Conservation (phyloP, 106 monocot species). For the Gastrodia elata region DNA sequence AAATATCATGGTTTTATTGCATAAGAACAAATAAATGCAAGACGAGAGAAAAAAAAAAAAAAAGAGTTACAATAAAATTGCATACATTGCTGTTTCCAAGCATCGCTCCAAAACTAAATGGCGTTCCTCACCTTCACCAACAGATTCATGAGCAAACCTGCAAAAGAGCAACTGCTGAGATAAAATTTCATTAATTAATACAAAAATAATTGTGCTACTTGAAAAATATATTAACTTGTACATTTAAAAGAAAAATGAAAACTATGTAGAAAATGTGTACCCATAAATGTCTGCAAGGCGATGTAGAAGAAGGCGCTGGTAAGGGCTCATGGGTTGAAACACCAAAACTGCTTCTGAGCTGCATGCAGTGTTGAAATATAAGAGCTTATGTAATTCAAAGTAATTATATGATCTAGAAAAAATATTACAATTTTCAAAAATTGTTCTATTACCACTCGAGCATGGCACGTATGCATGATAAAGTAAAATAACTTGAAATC, state of each 20-base stretch:
- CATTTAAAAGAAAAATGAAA: not conserved
- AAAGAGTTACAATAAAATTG: conserved; percentile 9
- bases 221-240: not conserved
- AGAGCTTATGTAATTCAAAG: not conserved
- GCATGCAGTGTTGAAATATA: conserved; percentile 5
- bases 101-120: conserved; percentile 75
- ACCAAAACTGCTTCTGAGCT: conserved; percentile 51
- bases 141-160: conserved; percentile 91
- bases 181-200: not conserved
- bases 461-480: not conserved
- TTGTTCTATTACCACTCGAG: not conserved
- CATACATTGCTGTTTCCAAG: conserved; percentile 78
- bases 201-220: not conserved
- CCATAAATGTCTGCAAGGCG: conserved; percentile 93
- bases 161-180: not conserved
- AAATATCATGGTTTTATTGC: not conserved
- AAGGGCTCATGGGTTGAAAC: conserved; percentile 71
- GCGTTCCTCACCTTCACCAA: conserved; percentile 87
- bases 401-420: not conserved
- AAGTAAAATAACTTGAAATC: not conserved
- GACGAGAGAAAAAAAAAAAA: not conserved
- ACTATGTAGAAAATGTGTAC: conserved; percentile 21
- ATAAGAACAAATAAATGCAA: not conserved
- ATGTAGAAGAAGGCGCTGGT: conserved; percentile 79
- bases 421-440: not conserved